Conservation (phyloP, 177 flowering plant genomes). For the Vitis hybrid region DNA sequence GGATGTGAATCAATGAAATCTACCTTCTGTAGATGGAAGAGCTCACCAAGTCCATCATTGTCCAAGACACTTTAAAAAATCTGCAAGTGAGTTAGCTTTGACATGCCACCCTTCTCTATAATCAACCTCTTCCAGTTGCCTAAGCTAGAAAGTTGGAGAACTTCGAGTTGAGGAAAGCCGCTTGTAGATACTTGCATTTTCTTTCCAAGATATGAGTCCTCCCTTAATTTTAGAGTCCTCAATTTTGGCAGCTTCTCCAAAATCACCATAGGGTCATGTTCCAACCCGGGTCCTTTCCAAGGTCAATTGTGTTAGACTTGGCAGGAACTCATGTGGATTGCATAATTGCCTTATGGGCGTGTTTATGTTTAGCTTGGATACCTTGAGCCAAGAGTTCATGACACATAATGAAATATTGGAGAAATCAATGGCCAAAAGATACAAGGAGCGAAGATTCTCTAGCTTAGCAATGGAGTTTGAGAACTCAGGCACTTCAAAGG, state of each 20-base stretch:
- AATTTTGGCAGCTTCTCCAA: slow-evolving; percentile 13
- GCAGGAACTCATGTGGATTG: background rate
- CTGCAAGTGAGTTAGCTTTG: background rate
- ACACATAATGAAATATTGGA: no score
- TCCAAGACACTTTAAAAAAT: background rate
- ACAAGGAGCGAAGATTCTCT: no score
- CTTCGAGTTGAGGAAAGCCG: background rate
- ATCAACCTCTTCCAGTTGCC: background rate
- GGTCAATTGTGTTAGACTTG: background rate
- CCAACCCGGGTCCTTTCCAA: background rate
- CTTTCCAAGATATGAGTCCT: background rate
- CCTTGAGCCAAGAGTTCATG: background rate
- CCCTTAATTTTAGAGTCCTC: background rate
- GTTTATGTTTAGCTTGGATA: no score
- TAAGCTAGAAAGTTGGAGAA: background rate
- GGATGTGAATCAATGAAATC: no score
- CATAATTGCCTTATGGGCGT: no score
- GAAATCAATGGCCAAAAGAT: no score
- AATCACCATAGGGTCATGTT: slow-evolving; percentile 12
- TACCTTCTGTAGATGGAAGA: no score
- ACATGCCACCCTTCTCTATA: slow-evolving; percentile 1
- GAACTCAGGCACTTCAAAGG: no score
- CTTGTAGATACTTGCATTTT: background rate
- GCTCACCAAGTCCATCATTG: no score
- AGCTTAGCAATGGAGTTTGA: no score